Base-by-base conservation (phyloP, 805 yeast species). In the Candida insectorum region DNA sequence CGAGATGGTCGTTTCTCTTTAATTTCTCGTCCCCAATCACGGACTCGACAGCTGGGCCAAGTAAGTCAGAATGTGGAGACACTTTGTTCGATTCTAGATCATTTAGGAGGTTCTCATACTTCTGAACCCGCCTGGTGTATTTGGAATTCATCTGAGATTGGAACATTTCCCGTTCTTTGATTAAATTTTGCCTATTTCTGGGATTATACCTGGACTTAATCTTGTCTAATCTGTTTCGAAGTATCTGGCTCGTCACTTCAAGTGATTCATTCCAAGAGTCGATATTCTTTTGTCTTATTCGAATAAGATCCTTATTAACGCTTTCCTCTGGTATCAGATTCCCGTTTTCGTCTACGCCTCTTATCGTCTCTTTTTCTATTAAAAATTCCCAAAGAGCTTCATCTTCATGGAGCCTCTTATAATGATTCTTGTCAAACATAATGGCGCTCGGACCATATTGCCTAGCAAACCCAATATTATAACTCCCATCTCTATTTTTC, bases 331-430 rank as follows among this genome's bases (percentile, higher is more conserved):
- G 19, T 4, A 18, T 19, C 16, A 28, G 24, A 4, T 22, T 15
- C 28, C 40, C 28, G 14, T 30, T 17, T 13, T 39, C 20, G 7
- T 22, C 24, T 9, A 16, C 24, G 14, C 39, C 31, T n/a, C 31
- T 27, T 4, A 21, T 12, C n/a, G 6, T 10, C 17, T 31, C 40
- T 19, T 29, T 14, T 4, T 48, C 49, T 26, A 34, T 6, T 12
- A 18, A 8, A 15, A 16, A 35, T 40, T 66, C 71, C 69, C 68
- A 65, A 4, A 41, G 23, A 0, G 62, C 69, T 42, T 66, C 71
- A 10, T 43, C 43, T 9, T 31, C 35, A 6, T 54, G 59, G 27
- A 52, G 40, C 14, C 46, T 30, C 26, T 52, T 50, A 39, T 65
- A 52, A 37, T 60, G 46, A 9, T 27, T 9, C 16, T 49, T 34